Base-by-base conservation (phyloP, 139 green algal species). In the Chlorella sorokiniana region DNA sequence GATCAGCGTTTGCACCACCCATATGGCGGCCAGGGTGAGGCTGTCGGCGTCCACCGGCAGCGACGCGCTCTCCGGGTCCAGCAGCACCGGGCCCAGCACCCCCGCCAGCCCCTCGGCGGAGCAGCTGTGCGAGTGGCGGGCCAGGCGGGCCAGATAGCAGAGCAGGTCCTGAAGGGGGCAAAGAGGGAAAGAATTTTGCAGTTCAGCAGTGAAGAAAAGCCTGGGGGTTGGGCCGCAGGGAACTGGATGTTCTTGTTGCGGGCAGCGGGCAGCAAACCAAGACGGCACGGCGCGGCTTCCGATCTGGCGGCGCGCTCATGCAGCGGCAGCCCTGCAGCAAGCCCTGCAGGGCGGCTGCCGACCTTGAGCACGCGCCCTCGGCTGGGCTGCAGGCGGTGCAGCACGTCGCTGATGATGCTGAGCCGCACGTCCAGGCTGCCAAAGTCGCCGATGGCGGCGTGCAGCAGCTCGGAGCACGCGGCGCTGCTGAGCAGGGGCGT, bases 71-170 rank as follows among this genome's bases (percentile, higher is more conserved):
- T 88, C 70, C 8, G 84, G 84, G 25, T 63, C 61, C 23, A 88
- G 79, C 45, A 88, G 72, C 18, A 68, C 68, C 3, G 79, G 79
- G 45, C 76, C 84, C 37, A 88, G 45, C 37, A 78, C 44, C 1
- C 42, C 54, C 10, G 84, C 62, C 29, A 88, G 54, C 27, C 77
- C 54, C 27, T 59, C 41, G 5, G 41, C 42, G 11, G 77, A 54
- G 51, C 52, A 85, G 35, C 31, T 44, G n/a, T 37, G n/a, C 0
- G 69, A 74, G 37, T 56, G 61, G 37, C 37, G 23, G 45, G 31
- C 72, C 10, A 88, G 73, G 52, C 84, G 65, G 27, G 31, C 29
- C 31, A 85, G 54, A 54, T 83, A 88, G 29, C 65, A 33, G 27
- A 85, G 22, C 45, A 88, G 70, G 35, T 51, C 40, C 56, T 80